Evolutionary conservation across 1,284 basidiomycete species (phyloP), one percentile per base, ranked within the genome.

Genomic region (Fomitopsis betulina): DNA sequence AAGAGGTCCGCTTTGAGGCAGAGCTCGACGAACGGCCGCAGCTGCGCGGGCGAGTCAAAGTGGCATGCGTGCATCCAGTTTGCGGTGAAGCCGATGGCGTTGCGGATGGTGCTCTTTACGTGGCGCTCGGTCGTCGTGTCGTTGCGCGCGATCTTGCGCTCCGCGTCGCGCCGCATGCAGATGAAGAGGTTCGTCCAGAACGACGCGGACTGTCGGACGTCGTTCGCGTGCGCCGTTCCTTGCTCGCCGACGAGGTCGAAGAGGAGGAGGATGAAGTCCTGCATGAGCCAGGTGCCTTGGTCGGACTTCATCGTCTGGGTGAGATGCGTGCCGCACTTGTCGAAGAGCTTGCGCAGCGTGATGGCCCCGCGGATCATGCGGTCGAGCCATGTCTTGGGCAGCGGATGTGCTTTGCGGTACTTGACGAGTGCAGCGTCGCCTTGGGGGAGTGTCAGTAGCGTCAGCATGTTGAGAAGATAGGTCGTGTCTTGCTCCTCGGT

Each of bases 131-230:
- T 25, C 3, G 25, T 27, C 13, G 25, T 47, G 25, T 47, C 45
- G 25, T 2, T 30, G 5, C 21, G 42, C 21, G 19, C 42, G 25
- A 47, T 47, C 45, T 47, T 47, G 13, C 45, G 23, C 45, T 47
- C 45, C 15, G 45, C 45, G 2, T 15, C n/a, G 25, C 25, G 25
- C 25, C 53, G 40, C 38, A 55, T 42, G 23, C 12, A n/a, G 53
- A 45, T 23, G 42, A 45, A 55, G 25, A 55, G 17, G 53, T 55
- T 42, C 25, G 53, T 45, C 53, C 53, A 55, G 19, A 55, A 19
- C 27, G 17, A 21, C 6, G 53, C 37, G 10, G 53, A 55, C 23
- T 38, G 53, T 40, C 53, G 49, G 33, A 51, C 25, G 4, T 51
- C 49, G 49, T 15, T 19, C 13, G 23, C 25, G 45, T 27, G 23